These are phyloP conservation scores for Thermochaetoides dissita DNA, from an alignment of 2,329 filamentous ascomycete genomes.

Conservation along the genomic window DNA sequence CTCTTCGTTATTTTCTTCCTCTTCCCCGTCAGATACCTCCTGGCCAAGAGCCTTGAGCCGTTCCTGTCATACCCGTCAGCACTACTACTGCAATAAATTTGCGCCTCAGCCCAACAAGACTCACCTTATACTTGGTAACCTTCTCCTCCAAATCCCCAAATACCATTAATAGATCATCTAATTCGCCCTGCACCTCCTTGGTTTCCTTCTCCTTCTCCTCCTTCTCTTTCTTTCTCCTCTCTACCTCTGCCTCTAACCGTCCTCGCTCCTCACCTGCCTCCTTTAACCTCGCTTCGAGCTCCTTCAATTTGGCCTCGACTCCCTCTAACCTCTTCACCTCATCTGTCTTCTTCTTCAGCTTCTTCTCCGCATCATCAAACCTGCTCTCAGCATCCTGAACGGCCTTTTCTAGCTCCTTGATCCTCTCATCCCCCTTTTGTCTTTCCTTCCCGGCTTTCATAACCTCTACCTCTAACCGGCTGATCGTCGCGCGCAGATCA, in stretches of 20 bases:
- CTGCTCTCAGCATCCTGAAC: constrained; percentile 17
- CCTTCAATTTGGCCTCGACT: constrained; percentile 17
- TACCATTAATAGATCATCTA: constrained; percentile 70
- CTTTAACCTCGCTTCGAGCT: constrained; percentile 10
- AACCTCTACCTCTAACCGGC: constrained; percentile 46
- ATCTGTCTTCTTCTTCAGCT: constrained; percentile 18
- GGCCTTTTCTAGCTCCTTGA: constrained; percentile 9
- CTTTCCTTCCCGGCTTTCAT: constrained; percentile 22
- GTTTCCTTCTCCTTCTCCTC: constrained; percentile 47
- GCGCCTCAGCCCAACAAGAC: constrained; percentile 12
- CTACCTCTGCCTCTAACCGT: constrained; percentile 7
- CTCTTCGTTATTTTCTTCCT: constrained; percentile 45
- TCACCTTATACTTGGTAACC: constrained; percentile 58
- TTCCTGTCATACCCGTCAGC: constrained; percentile 24
- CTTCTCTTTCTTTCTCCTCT: constrained; percentile 19
- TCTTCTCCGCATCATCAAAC: constrained; percentile 17
- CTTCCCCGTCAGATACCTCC: constrained; percentile 62
- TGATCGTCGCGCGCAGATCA: constrained; percentile 47
- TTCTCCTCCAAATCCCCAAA: constrained; percentile 73
- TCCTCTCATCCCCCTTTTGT: constrained; percentile 12
- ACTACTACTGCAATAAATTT: not conserved
- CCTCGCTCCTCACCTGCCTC: constrained; percentile 7
- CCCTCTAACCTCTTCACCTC: constrained; percentile 17
- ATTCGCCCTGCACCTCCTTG: constrained; percentile 52
- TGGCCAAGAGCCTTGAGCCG: constrained; percentile 54